Evolutionary conservation across 2,329 filamentous ascomycete genomes (phyloP).

Genomic region (Chaetothyriales sp.): DNA sequence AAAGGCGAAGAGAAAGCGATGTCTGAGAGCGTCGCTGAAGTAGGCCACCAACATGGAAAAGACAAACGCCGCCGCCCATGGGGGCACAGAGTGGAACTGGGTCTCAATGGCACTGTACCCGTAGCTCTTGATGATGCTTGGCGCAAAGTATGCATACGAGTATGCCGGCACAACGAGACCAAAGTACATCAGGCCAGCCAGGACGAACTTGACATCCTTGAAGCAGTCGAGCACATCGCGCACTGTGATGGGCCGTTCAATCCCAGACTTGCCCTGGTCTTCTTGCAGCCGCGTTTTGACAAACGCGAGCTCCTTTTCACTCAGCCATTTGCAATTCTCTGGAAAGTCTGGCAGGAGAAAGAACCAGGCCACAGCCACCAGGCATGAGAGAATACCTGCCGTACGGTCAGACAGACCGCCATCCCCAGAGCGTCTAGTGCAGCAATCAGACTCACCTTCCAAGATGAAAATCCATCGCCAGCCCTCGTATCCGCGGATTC

Average conservation of each 20-base stretch:
- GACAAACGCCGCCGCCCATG: slow-evolving; percentile 23
- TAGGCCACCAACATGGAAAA: slow-evolving; percentile 22
- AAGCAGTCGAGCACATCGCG: slow-evolving; percentile 50
- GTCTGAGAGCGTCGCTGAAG: slow-evolving; percentile 19
- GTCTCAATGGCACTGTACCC: slow-evolving; percentile 43
- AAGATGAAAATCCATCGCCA: slow-evolving; percentile 44
- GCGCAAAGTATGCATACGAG: slow-evolving; percentile 61
- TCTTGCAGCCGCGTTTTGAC: slow-evolving; percentile 52
- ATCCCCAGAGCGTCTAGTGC: no score
- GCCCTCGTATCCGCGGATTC: slow-evolving; percentile 42
- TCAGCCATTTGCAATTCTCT: slow-evolving; percentile 60
- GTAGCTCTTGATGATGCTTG: slow-evolving; percentile 56
- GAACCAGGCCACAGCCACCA: slow-evolving; percentile 49
- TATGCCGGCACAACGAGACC: slow-evolving; percentile 54
- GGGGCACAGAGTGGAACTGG: slow-evolving; percentile 41
- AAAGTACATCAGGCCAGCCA: slow-evolving; percentile 71
- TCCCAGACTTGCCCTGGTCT: slow-evolving; percentile 55
- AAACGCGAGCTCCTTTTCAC: slow-evolving; percentile 53
- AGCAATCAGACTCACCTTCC: slow-evolving; percentile 35
- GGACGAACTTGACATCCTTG: slow-evolving; percentile 58
- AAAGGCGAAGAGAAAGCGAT: slow-evolving; percentile 22
- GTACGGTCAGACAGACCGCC: no score
- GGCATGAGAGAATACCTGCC: slow-evolving; percentile 38
- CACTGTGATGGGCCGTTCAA: slow-evolving; percentile 47
- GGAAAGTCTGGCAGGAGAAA: slow-evolving; percentile 62